Percentiles rank a stretch among this genome's conserved stretches.
Conservation (phyloP, 768 basidiomycete species). For the Phlebiopsis flavidoalba region DNA sequence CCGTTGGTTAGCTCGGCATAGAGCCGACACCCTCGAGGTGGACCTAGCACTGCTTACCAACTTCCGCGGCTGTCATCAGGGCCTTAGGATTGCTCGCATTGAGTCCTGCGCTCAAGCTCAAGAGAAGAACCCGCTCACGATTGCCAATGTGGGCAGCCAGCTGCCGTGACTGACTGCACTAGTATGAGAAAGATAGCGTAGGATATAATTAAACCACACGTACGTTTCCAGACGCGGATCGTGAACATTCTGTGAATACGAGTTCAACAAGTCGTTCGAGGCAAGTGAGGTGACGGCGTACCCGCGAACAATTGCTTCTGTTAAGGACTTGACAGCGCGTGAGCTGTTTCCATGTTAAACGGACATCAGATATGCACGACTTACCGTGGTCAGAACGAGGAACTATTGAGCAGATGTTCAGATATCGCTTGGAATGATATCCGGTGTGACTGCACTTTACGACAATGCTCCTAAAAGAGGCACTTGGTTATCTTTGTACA, state of each 20-base stretch:
- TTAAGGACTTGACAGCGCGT: neutral
- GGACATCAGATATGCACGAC: constrained; percentile 6
- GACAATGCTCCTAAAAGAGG: constrained; percentile 4
- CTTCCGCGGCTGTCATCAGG: constrained; percentile 36
- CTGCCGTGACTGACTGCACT: constrained; percentile 42
- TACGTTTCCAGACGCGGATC: constrained; percentile 44
- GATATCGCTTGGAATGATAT: too few species aligned
- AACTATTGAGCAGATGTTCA: constrained; percentile 26
- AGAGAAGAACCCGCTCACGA: constrained; percentile 33
- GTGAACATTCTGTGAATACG: constrained; percentile 38
- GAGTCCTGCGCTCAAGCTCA: too few species aligned
- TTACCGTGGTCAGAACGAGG: constrained; percentile 49
- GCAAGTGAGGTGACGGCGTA: neutral
- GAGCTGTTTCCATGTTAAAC: too few species aligned
- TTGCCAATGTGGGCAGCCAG: constrained; percentile 33
- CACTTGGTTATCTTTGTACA: too few species aligned
- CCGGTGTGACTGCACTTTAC: neutral
- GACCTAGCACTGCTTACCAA: constrained; percentile 29
- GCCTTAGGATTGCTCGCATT: constrained; percentile 24
- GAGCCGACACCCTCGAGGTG: too few species aligned
- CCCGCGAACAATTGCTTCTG: constrained; percentile 10
- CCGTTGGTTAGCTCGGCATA: neutral
- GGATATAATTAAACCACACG: constrained; percentile 12
- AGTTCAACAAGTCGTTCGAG: neutral
- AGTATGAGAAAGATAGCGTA: neutral